A percentile compares a stretch with the other conserved stretches of the same genome.
phyloP scores from a whole-genome alignment of 306 rosid genomes.

The Vicia villosa region DNA sequence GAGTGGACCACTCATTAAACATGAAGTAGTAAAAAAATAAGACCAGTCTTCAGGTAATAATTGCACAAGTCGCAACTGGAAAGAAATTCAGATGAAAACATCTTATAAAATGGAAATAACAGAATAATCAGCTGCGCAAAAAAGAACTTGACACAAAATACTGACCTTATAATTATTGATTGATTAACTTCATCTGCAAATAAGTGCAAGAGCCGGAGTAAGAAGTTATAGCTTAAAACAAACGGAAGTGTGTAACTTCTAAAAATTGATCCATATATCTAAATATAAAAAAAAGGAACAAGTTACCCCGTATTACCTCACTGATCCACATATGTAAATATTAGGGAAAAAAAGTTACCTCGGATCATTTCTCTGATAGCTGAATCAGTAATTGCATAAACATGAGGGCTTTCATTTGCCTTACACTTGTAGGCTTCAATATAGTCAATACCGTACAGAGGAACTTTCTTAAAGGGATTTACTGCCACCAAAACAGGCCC shows the following conservation, averaged over 20 bases:
- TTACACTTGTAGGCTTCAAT: conserved; percentile 85
- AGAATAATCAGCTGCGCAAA: conserved; percentile 2
- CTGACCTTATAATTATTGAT: conserved; percentile 95
- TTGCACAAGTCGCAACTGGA: conserved; percentile 8
- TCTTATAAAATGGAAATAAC: conserved; percentile 1
- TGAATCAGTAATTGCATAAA: conserved; percentile 92
- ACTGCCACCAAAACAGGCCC: conserved; percentile 97
- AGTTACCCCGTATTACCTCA: conserved; percentile 82
- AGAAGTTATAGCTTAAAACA: conserved; percentile 39
- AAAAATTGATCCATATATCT: conserved; percentile 28
- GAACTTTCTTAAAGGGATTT: conserved; percentile 94
- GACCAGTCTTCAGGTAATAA: background rate
- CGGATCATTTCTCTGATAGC: conserved; percentile 94
- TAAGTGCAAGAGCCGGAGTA: conserved; percentile 18
- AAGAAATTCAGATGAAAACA: conserved; percentile 20
- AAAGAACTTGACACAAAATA: conserved; percentile 23
- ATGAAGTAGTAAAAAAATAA: background rate
- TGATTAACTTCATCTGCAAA: conserved; percentile 96
- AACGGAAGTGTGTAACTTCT: conserved; percentile 27
- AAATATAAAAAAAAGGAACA: conserved; percentile 17
- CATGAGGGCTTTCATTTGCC: conserved; percentile 80
- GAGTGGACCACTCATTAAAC: conserved; percentile 9
- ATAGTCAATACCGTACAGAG: conserved; percentile 77
- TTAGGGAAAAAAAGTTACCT: conserved; percentile 49
- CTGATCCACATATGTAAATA: conserved; percentile 40